Evolutionary conservation across 2,329 filamentous ascomycete genomes (phyloP).

Genomic region (Geosmithia morbida): DNA sequence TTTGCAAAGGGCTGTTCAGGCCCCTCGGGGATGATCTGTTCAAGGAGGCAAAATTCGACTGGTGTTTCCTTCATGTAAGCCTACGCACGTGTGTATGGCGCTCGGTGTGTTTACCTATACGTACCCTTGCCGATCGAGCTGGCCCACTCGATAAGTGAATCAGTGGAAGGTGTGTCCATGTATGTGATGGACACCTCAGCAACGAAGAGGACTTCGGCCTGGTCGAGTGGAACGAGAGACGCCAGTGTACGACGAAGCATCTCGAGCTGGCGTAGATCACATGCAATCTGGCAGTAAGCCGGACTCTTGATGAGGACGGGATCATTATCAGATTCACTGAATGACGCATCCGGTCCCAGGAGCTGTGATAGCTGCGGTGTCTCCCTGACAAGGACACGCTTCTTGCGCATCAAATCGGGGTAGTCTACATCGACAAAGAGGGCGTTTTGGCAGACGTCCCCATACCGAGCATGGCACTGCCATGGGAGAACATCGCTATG

Average conservation of each 20-base stretch:
- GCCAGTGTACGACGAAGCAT: conserved; percentile 45
- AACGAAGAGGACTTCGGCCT: conserved; percentile 58
- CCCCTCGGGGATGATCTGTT: conserved; percentile 74
- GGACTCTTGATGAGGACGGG: conserved; percentile 48
- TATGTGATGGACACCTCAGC: conserved; percentile 89
- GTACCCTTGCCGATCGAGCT: conserved; percentile 52
- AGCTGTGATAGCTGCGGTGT: conserved; percentile 39
- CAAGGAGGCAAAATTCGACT: conserved; percentile 75
- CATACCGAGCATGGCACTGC: conserved; percentile 59
- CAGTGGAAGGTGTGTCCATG: conserved; percentile 61
- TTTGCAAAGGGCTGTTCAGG: conserved; percentile 67
- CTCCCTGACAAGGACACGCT: conserved; percentile 50
- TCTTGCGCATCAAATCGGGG: conserved; percentile 61
- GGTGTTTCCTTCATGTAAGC: conserved; percentile 9
- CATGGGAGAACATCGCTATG: conserved; percentile 74
- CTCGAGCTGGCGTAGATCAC: conserved; percentile 58
- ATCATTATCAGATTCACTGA: conserved; percentile 23
- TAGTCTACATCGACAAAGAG: conserved; percentile 81
- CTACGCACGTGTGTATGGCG: background rate
- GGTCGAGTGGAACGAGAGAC: conserved; percentile 38
- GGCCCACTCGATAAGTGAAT: conserved; percentile 69
- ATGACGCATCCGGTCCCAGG: conserved; percentile 12
- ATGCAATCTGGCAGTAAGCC: conserved; percentile 66
- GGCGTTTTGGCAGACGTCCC: conserved; percentile 37
- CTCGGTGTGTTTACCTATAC: conserved; percentile 6